Percentiles rank a stretch among this genome's conserved stretches.
Conservation (phyloP, 768 basidiomycete species). For the Hygrophoropsis aurantiaca region DNA sequence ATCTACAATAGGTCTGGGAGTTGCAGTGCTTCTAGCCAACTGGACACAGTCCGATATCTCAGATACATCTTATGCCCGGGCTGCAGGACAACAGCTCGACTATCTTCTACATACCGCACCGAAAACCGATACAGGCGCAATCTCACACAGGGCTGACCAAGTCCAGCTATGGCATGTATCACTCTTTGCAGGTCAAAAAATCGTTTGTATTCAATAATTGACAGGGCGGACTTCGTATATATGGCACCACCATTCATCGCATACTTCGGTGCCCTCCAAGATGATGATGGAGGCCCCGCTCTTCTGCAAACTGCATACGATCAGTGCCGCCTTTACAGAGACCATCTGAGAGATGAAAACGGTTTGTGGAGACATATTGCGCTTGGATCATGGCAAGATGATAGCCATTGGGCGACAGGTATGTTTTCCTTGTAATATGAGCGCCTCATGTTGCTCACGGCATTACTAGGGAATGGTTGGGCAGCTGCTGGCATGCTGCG, state of each 20-base stretch:
- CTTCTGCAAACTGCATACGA: constrained; percentile 52
- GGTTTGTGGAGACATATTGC: constrained; percentile 60
- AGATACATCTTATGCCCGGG: constrained; percentile 37
- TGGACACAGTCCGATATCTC: constrained; percentile 43
- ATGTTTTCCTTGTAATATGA: constrained; percentile 1
- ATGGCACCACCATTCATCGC: constrained; percentile 70
- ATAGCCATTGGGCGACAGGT: constrained; percentile 61
- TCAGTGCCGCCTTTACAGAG: constrained; percentile 57
- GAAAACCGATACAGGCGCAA: constrained; percentile 49
- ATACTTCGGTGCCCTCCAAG: constrained; percentile 55
- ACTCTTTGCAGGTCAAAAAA: background rate
- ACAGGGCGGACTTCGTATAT: constrained; percentile 58
- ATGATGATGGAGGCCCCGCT: constrained; percentile 30
- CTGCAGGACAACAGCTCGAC: constrained; percentile 45
- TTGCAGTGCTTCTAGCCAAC: constrained; percentile 50
- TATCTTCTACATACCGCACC: constrained; percentile 49
- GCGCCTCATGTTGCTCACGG: background rate
- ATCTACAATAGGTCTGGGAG: constrained; percentile 43
- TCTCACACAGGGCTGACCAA: constrained; percentile 53
- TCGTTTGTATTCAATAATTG: constrained; percentile 2
- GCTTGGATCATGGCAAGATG: constrained; percentile 45
- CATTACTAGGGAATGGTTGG: constrained; percentile 60
- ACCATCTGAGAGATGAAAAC: constrained; percentile 45
- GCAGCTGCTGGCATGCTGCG: constrained; percentile 68
- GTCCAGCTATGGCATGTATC: constrained; percentile 52